A percentile compares a stretch with the other conserved stretches of the same genome.
Evolutionary conservation across 2,329 filamentous ascomycete species (phyloP).

Genomic region (Trichoderma harzianum): DNA sequence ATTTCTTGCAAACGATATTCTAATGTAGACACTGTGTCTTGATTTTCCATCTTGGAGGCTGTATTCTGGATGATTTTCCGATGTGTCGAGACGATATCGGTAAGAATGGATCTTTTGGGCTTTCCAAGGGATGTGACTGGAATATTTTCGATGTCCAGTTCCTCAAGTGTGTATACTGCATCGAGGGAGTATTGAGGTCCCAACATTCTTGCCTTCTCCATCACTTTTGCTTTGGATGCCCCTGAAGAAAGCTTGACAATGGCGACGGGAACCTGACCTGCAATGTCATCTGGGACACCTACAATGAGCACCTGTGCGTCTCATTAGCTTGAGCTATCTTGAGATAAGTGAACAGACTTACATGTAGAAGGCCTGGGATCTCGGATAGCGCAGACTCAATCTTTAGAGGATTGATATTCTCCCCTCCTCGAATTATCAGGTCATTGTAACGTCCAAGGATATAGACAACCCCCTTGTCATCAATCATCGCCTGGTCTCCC

Average conservation of each 20-base stretch:
- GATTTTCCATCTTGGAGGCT: background rate
- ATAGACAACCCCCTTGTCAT: conserved; percentile 36
- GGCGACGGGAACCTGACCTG: conserved; percentile 47
- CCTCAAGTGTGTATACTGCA: conserved; percentile 39
- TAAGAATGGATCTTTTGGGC: conserved; percentile 40
- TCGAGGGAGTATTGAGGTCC: conserved; percentile 40
- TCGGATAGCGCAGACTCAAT: conserved; percentile 37
- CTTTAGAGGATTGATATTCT: conserved; percentile 40
- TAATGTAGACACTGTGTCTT: conserved; percentile 12
- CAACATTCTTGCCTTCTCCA: conserved; percentile 29
- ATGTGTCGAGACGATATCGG: conserved; percentile 22
- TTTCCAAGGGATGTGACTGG: conserved; percentile 45
- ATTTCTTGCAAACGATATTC: conserved; percentile 23
- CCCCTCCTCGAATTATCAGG: conserved; percentile 44
- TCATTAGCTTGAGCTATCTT: background rate
- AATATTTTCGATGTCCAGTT: conserved; percentile 38
- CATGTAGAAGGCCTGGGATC: conserved; percentile 32
- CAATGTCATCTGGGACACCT: conserved; percentile 41
- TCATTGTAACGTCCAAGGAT: conserved; percentile 45
- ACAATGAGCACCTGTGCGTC: conserved; percentile 38
- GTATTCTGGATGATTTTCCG: background rate
- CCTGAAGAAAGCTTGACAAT: conserved; percentile 35
- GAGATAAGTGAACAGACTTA: background rate
- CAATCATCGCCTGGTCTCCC: conserved; percentile 41
- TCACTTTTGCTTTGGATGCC: conserved; percentile 30